Evolutionary conservation across 2,329 filamentous ascomycete species (phyloP).

Genomic region (Talaromyces sp.): DNA sequence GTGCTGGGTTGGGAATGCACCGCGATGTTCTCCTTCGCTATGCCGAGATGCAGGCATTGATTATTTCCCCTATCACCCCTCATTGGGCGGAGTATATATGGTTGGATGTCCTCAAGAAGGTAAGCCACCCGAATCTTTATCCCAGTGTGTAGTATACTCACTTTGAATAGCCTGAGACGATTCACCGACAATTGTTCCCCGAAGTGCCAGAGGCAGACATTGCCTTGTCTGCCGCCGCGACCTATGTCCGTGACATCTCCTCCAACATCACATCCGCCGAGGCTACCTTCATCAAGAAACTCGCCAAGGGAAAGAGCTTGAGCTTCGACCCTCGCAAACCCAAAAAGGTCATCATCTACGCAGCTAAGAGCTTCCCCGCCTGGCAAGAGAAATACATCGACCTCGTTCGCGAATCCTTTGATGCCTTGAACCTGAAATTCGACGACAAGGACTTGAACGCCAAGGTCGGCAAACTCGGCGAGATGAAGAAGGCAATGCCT

Average conservation of each 20-base stretch:
- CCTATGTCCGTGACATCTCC: conserved; percentile 72
- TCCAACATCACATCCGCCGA: conserved; percentile 85
- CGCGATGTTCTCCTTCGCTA: conserved; percentile 73
- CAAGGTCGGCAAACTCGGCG: conserved; percentile 72
- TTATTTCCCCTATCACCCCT: conserved; percentile 79
- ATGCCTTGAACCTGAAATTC: conserved; percentile 57
- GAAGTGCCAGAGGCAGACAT: conserved; percentile 63
- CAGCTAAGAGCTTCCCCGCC: conserved; percentile 72
- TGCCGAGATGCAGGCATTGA: conserved; percentile 78
- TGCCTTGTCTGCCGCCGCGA: conserved; percentile 70
- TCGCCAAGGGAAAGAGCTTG: conserved; percentile 84
- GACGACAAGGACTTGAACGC: conserved; percentile 80
- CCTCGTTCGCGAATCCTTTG: conserved; percentile 69
- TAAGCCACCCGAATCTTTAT: conserved; percentile 18
- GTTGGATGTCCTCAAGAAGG: conserved; percentile 80
- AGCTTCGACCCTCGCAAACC: conserved; percentile 85
- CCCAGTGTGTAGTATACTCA: not conserved
- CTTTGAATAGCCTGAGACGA: conserved; percentile 55
- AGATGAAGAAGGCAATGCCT: conserved; percentile 96
- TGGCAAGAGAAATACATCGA: conserved; percentile 94
- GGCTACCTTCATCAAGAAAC: conserved; percentile 70
- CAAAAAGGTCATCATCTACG: conserved; percentile 86
- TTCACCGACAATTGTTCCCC: conserved; percentile 78
- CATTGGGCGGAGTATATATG: conserved; percentile 96
- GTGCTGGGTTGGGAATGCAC: conserved; percentile 82